Evolutionary conservation across 495 filamentous ascomycete species (phyloP).

Genomic region (Physcia stellaris): DNA sequence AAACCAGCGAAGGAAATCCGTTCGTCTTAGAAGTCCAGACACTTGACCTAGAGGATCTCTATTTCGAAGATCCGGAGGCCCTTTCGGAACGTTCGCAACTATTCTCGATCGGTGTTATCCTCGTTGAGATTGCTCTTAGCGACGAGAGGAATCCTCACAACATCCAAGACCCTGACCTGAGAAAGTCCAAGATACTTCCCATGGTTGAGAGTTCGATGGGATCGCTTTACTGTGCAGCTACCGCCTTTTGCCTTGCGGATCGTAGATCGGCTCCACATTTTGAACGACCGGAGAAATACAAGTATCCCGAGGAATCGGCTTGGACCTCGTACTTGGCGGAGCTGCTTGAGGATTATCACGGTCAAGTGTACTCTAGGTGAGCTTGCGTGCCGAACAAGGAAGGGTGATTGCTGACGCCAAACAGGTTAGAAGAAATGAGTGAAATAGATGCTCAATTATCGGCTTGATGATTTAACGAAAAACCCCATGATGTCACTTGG

Average conservation of each 20-base stretch:
- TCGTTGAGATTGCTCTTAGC: slow-evolving; percentile 9
- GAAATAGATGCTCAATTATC: too few species aligned
- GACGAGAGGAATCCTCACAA: neutral
- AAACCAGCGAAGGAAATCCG: neutral
- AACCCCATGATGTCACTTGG: too few species aligned
- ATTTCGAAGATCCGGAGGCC: slow-evolving; percentile 6
- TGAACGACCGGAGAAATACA: too few species aligned
- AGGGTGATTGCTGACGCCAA: too few species aligned
- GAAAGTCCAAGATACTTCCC: neutral
- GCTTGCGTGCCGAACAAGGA: too few species aligned
- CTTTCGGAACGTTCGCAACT: slow-evolving; percentile 9
- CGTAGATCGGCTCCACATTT: slow-evolving; percentile 1
- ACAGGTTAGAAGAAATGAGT: too few species aligned
- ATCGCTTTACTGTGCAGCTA: slow-evolving; percentile 4
- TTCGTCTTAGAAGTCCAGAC: slow-evolving; percentile 8
- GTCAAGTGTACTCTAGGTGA: too few species aligned
- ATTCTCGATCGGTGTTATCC: slow-evolving; percentile 5
- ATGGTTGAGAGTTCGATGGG: slow-evolving; percentile 7
- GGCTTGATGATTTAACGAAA: too few species aligned
- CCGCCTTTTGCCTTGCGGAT: slow-evolving; percentile 6
- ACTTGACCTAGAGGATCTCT: slow-evolving; percentile 4
- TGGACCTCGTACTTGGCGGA: too few species aligned
- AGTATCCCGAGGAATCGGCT: too few species aligned
- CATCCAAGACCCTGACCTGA: neutral
- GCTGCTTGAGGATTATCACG: too few species aligned